Conservation (phyloP, 2,329 filamentous ascomycete species). For the Penicillium sp. region DNA sequence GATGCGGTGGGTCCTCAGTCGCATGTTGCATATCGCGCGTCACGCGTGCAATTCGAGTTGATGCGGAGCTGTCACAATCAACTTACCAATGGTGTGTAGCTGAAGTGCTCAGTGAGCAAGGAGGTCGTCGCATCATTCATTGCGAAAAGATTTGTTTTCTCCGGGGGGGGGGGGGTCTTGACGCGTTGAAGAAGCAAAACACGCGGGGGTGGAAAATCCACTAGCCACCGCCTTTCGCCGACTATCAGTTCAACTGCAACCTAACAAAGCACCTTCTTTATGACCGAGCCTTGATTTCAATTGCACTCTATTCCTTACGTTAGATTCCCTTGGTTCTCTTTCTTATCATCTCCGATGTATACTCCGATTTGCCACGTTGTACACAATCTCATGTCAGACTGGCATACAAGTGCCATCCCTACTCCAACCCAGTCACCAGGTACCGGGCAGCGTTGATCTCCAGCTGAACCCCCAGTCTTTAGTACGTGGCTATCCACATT, state of each 20-base stretch:
- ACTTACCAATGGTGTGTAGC: constrained; percentile 85
- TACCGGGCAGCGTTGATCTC: constrained; percentile 5
- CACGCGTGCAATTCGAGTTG: not conserved
- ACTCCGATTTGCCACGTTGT: not conserved
- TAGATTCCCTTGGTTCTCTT: not conserved
- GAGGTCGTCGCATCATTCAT: constrained; percentile 51
- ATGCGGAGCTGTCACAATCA: not conserved
- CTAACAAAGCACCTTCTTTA: constrained; percentile 7
- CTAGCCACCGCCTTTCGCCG: constrained; percentile 19
- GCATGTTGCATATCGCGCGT: not conserved
- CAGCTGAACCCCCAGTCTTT: constrained; percentile 2
- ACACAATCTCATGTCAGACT: constrained; percentile 7
- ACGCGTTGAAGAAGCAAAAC: constrained; percentile 20
- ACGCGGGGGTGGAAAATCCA: constrained; percentile 13
- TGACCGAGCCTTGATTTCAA: not conserved
- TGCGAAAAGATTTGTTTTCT: constrained; percentile 22
- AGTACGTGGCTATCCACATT: not conserved
- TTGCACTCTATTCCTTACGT: not conserved
- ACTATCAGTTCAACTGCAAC: not conserved
- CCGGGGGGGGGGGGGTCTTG: constrained; percentile 4
- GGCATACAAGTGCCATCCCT: not conserved
- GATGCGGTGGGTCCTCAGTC: constrained; percentile 4
- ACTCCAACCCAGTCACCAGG: constrained; percentile 6
- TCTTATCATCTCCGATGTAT: not conserved
- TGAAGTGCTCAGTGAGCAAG: constrained; percentile 91